phyloP scores from a whole-genome alignment of 495 filamentous ascomycete species.

The Geopyxis carbonaria region DNA sequence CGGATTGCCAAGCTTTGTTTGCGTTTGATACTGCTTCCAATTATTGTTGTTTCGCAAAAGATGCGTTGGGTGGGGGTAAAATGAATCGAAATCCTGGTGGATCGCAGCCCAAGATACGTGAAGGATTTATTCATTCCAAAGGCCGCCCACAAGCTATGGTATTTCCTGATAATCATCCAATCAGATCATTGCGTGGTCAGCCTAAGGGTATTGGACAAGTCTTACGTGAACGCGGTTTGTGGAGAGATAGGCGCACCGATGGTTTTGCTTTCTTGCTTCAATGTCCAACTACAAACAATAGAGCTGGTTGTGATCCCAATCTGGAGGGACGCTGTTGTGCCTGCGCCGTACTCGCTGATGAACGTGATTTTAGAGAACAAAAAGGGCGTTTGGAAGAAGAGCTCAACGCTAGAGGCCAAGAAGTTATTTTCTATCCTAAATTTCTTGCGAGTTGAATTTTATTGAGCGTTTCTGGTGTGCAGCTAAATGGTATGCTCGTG shows the following conservation, averaged over 20 bases:
- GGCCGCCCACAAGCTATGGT: conserved; percentile 4
- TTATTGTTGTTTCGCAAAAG: neutral
- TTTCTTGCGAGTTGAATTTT: neutral
- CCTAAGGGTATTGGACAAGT: neutral
- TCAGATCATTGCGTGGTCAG: neutral
- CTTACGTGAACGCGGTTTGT: neutral
- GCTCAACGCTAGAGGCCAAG: neutral
- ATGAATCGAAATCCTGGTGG: conserved; percentile 7
- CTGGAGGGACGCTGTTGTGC: neutral
- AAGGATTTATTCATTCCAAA: neutral
- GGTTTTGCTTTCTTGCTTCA: neutral
- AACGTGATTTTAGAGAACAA: neutral
- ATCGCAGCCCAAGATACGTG: conserved; percentile 5
- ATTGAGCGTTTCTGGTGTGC: neutral
- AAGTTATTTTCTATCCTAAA: neutral
- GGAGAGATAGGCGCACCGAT: neutral
- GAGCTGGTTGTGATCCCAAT: neutral
- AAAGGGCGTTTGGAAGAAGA: neutral
- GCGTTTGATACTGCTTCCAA: conserved; percentile 10
- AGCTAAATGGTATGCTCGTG: neutral
- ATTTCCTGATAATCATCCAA: no score
- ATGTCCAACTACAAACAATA: neutral
- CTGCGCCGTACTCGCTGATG: neutral
- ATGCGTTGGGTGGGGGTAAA: conserved; percentile 6
- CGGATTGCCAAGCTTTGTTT: conserved; percentile 9